Percentiles rank a stretch among this genome's conserved stretches.
These are phyloP conservation scores for Hanseniaspora osmophila DNA, from an alignment of 805 yeast genomes.

Conservation along the genomic window DNA sequence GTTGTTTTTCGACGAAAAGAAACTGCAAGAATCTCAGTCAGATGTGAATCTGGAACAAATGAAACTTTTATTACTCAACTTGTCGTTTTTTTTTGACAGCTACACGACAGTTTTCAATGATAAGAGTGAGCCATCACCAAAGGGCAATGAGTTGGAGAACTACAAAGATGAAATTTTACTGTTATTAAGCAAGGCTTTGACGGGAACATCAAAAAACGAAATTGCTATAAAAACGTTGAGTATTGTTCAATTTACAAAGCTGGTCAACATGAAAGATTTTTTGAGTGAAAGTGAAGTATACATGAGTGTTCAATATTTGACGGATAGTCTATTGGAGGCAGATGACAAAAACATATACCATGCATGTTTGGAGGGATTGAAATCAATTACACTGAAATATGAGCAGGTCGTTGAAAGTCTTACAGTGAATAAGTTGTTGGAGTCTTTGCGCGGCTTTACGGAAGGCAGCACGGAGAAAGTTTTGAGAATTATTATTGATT, in stretches of 20 bases:
- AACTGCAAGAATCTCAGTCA: conserved; percentile 5
- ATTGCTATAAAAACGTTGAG: conserved; percentile 56
- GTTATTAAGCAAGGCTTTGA: conserved; percentile 52
- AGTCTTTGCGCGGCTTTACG: background rate
- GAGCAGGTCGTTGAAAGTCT: conserved; percentile 32
- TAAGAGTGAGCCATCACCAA: background rate
- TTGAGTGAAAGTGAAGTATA: conserved; percentile 42
- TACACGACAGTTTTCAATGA: conserved; percentile 29
- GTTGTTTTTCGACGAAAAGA: conserved; percentile 23
- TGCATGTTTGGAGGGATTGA: conserved; percentile 43
- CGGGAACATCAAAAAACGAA: conserved; percentile 53
- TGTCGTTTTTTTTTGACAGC: conserved; percentile 41
- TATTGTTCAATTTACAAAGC: conserved; percentile 45
- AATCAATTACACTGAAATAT: conserved; percentile 23
- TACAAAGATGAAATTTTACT: conserved; percentile 57
- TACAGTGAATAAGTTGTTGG: conserved; percentile 14
- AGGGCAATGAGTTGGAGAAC: conserved; percentile 26
- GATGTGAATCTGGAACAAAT: conserved; percentile 40
- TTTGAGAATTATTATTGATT: conserved; percentile 23
- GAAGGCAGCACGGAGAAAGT: conserved; percentile 16
- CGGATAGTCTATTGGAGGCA: conserved; percentile 39
- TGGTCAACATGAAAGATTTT: conserved; percentile 36
- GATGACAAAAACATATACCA: conserved; percentile 33
- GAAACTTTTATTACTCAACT: conserved; percentile 41
- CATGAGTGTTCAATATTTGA: conserved; percentile 49